Evolutionary conservation across 2,329 filamentous ascomycete species (phyloP).

Genomic region (Cordyceps cicadae): DNA sequence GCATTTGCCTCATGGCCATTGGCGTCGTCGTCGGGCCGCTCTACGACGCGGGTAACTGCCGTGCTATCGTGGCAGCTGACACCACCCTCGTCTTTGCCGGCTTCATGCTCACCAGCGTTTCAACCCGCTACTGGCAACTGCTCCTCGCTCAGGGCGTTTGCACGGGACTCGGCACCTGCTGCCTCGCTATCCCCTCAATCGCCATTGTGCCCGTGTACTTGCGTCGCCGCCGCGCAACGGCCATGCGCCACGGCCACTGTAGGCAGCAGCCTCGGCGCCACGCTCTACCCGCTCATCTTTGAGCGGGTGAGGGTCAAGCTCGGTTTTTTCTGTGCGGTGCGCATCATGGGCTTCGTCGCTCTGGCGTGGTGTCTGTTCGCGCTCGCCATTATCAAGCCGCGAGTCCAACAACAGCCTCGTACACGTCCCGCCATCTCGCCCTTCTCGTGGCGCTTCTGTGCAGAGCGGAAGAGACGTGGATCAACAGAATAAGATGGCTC

Average conservation of each 20-base stretch:
- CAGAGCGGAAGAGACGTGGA: background rate
- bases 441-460: constrained; percentile 16
- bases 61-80: constrained; percentile 24
- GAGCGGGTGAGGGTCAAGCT: constrained; percentile 20
- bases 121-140: constrained; percentile 32
- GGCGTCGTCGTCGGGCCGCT: constrained; percentile 30
- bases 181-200: constrained; percentile 30
- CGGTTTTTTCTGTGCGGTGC: constrained; percentile 28
- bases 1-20: constrained; percentile 29
- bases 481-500: background rate
- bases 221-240: constrained; percentile 24
- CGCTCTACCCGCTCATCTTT: constrained; percentile 31
- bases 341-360: constrained; percentile 28
- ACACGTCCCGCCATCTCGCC: background rate
- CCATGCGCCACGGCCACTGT: constrained; percentile 34
- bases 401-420: background rate
- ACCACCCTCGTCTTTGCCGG: constrained; percentile 28
- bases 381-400: constrained; percentile 20
- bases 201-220: constrained; percentile 35
- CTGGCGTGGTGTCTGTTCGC: constrained; percentile 24
- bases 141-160: constrained; percentile 34
- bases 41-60: constrained; percentile 32
- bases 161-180: constrained; percentile 34
- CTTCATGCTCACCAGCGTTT: constrained; percentile 30
- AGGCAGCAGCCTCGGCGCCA: constrained; percentile 32